Evolutionary conservation across 352 stramenopile genomes (phyloP).

Genomic region (Globisporangium okanoganense): DNA sequence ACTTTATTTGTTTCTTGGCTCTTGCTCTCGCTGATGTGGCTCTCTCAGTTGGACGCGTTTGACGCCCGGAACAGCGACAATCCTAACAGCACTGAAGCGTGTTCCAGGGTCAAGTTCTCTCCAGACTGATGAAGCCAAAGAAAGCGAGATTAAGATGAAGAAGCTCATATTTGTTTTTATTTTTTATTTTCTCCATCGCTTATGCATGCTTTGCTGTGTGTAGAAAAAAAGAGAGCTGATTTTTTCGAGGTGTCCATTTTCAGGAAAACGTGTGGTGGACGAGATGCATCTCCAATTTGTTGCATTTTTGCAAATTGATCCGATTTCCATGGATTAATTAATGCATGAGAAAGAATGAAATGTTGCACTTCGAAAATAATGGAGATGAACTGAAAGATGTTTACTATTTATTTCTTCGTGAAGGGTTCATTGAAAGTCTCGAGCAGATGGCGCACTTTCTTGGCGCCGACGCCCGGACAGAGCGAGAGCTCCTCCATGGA

Average conservation of each 20-base stretch:
- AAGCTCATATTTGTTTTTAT: conserved; percentile 13
- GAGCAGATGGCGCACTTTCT: conserved; percentile 93
- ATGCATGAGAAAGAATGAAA: not conserved
- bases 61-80: conserved; percentile 9
- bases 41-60: conserved; percentile 13
- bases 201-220: conserved; percentile 1
- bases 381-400: not conserved
- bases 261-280: not conserved
- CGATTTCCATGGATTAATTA: no score
- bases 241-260: not conserved
- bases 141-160: not conserved
- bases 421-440: conserved; percentile 95
- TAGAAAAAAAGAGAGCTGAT: conserved; percentile 17
- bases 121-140: conserved; percentile 1
- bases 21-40: not conserved
- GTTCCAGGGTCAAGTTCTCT: conserved; percentile 1
- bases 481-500: conserved; percentile 92
- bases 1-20: conserved; percentile 10
- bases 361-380: not conserved
- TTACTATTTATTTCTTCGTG: conserved; percentile 42
- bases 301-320: no score
- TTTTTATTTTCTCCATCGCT: conserved; percentile 1
- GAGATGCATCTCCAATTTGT: not conserved
- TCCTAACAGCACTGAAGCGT: not conserved
- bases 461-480: conserved; percentile 92